These are phyloP conservation scores for Lycium barbarum DNA, from an alignment of 257 asterid species.

Conservation along the genomic window DNA sequence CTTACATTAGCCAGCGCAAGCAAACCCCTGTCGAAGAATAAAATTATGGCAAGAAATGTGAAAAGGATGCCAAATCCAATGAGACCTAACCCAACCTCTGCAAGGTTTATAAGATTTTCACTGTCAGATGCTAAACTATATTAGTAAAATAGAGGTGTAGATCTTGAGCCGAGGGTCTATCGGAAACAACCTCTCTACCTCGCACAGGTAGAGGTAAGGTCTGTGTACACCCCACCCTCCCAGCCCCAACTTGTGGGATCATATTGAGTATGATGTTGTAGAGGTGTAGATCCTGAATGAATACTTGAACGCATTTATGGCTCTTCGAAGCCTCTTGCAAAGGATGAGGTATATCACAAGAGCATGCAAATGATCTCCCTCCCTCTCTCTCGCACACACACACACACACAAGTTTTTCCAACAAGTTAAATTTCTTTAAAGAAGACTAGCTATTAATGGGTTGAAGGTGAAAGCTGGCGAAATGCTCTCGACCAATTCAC, in stretches of 20 bases:
- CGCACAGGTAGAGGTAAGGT: no score
- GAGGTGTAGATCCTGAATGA: background rate
- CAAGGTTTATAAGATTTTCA: slow-evolving; percentile 33
- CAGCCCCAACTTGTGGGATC: no score
- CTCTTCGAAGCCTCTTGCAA: background rate
- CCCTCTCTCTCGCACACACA: no score
- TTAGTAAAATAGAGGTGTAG: slow-evolving; percentile 7
- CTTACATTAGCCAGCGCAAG: slow-evolving; percentile 95
- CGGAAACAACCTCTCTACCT: no score
- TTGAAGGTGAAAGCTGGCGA: no score
- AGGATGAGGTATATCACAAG: background rate
- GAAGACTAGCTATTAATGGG: no score
- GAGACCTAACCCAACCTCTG: slow-evolving; percentile 87
- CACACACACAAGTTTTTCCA: no score
- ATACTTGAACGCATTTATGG: background rate
- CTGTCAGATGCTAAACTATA: background rate
- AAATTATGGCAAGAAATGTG: slow-evolving; percentile 72
- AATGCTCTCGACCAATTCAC: no score
- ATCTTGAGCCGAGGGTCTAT: no score
- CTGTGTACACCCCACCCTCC: no score
- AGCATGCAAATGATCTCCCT: background rate
- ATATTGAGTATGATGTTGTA: no score
- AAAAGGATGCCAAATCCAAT: slow-evolving; percentile 80
- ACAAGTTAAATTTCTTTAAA: no score
- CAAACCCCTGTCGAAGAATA: slow-evolving; percentile 85